Percentiles rank a stretch among this genome's conserved stretches.
These are phyloP conservation scores for Sapria himalayana DNA, from an alignment of 345 rosid genomes.

Conservation along the genomic window DNA sequence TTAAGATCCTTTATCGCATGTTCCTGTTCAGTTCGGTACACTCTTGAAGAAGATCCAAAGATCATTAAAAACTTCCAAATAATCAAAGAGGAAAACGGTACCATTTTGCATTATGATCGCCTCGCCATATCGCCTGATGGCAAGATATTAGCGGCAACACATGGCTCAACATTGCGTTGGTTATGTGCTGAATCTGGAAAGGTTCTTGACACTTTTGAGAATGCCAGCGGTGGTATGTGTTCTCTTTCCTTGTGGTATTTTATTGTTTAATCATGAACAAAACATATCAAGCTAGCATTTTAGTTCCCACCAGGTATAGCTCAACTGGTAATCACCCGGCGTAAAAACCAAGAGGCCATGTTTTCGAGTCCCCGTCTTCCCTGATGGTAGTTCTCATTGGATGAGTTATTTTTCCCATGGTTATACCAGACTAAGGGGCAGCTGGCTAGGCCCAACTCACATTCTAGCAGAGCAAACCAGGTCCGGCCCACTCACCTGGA, in stretches of 20 bases:
- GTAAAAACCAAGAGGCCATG: background rate
- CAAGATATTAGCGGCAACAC: slow-evolving; percentile 56
- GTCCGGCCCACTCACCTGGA: no score
- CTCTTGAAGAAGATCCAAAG: slow-evolving; percentile 97
- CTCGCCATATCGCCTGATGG: slow-evolving; percentile 82
- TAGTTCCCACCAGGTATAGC: no score
- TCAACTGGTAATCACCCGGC: no score
- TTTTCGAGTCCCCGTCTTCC: background rate
- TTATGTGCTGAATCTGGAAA: slow-evolving; percentile 63
- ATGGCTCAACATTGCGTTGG: slow-evolving; percentile 77
- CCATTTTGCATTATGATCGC: slow-evolving; percentile 54
- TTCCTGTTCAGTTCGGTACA: slow-evolving; percentile 52
- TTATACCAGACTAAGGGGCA: no score
- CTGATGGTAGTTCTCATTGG: background rate
- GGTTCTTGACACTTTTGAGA: slow-evolving; percentile 72
- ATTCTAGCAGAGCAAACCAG: no score
- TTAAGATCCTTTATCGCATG: slow-evolving; percentile 8
- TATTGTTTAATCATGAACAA: background rate
- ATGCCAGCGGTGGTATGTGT: slow-evolving; percentile 60
- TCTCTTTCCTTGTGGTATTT: background rate
- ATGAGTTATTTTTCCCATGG: no score
- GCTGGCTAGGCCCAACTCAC: no score
- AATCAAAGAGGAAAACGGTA: slow-evolving; percentile 40
- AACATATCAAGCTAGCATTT: background rate
- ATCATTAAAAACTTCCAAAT: slow-evolving; percentile 69